These are phyloP conservation scores for Cordyceps militaris DNA, from an alignment of 2,329 filamentous ascomycete genomes.

Conservation along the genomic window DNA sequence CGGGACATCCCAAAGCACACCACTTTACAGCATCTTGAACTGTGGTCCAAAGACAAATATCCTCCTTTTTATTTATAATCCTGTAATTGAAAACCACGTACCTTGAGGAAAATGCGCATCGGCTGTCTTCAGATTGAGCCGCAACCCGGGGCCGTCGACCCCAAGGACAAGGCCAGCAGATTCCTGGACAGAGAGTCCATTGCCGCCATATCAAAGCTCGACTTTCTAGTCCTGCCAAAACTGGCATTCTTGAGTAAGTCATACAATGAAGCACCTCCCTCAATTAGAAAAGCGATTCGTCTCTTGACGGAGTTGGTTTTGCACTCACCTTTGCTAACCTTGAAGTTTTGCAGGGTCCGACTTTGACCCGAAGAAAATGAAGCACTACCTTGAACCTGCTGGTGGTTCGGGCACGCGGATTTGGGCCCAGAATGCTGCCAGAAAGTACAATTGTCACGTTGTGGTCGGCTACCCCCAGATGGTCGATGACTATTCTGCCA, in stretches of 20 bases:
- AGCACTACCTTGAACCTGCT: conserved; percentile 60
- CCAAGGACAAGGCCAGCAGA: conserved; percentile 61
- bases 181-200: conserved; percentile 44
- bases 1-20: neutral
- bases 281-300: neutral
- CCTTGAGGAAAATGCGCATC: conserved; percentile 48
- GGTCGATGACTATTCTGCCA: conserved; percentile 45
- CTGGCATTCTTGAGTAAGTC: conserved; percentile 54
- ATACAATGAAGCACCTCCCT: neutral
- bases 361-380: conserved; percentile 64
- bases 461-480: conserved; percentile 69
- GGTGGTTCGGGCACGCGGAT: conserved; percentile 58
- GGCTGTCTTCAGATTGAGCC: conserved; percentile 67
- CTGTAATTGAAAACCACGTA: neutral
- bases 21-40: neutral
- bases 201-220: conserved; percentile 42
- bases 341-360: neutral
- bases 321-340: neutral
- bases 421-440: conserved; percentile 65
- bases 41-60: too few species aligned
- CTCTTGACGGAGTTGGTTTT: too few species aligned
- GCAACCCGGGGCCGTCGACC: conserved; percentile 59
- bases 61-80: neutral
- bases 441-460: conserved; percentile 60
- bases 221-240: conserved; percentile 69